Evolutionary conservation across 129 eudicot species (phyloP).

Genomic region (Pulicaria dysenterica): DNA sequence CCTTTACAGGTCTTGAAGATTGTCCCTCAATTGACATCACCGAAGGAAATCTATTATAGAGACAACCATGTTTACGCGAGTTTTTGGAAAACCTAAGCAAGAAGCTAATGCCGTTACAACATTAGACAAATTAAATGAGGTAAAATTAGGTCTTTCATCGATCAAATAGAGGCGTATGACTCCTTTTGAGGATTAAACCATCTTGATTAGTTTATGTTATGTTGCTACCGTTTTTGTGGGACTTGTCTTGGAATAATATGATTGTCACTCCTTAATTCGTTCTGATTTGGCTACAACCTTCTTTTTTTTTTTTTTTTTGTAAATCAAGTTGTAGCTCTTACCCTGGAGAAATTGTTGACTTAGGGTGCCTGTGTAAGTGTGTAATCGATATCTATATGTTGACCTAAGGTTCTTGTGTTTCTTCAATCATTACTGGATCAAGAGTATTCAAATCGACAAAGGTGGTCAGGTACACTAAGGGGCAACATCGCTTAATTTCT

Average conservation of each 20-base stretch:
- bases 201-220: constrained; percentile 1
- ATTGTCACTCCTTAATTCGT: constrained; percentile 15
- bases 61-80: constrained; percentile 38
- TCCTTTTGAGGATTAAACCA: background rate
- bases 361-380: background rate
- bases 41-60: background rate
- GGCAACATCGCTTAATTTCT: background rate
- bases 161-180: background rate
- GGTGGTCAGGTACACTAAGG: too few species aligned
- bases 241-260: constrained; percentile 8
- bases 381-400: background rate
- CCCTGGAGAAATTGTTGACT: constrained; percentile 3
- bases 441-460: background rate
- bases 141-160: background rate
- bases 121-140: constrained; percentile 50
- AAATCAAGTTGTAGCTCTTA: background rate
- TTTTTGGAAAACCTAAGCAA: constrained; percentile 49
- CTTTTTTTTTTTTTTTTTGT: too few species aligned
- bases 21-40: background rate
- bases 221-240: constrained; percentile 9
- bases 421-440: background rate
- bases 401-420: background rate
- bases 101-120: constrained; percentile 46
- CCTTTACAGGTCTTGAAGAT: constrained; percentile 23
- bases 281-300: background rate